Base-by-base conservation (phyloP, 805 yeast genomes). In the Yarrowia sp. region DNA sequence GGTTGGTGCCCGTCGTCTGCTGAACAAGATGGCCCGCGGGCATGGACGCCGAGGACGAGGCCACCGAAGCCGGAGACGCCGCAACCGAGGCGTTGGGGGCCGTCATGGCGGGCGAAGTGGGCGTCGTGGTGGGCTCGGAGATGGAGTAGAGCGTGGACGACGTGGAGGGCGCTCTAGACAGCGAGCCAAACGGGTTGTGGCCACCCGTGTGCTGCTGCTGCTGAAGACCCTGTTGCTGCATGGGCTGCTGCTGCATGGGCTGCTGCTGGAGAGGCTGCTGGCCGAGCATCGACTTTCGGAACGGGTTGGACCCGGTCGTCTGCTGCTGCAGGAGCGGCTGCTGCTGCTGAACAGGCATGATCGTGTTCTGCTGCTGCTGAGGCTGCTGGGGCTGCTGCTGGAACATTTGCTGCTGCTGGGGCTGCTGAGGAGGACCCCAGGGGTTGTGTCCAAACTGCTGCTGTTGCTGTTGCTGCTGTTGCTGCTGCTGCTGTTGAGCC, bases 1-100 rank as follows among this genome's bases (percentile, higher is more conserved):
- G 88, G 70, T 85, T 85, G 17, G 82, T 76, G 4, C 77, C 76
- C 5, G 79, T 72, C 12, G 73, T 58, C 70, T 76, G 75, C 38
- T 72, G 68, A 30, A 61, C 63, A n/a, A 74, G 64, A 17, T 71
- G 67, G 12, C 52, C 60, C 42, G 70, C 44, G 12, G 67, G 44
- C 44, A 52, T 53, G 13, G 72, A 53, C 9, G 71, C 43, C 38
- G 69, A 49, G 19, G 68, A 24, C n/a, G 52, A 34, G 36, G 60
- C 68, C 44, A 68, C 30, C 20, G 68, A 17, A 14, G 63, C 68
- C 24, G 69, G 46, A 1, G 67, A 33, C 6, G 66, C 66, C 1
- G 66, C 49, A 9, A 39, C 67, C 1, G 68, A 43, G 66, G 75
- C 64, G 67, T 74, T 42, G 68, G 75, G 53, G 66, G 74, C 55